Evolutionary conservation across 2,329 filamentous ascomycete genomes (phyloP).

Genomic region (Colletotrichum sp.): DNA sequence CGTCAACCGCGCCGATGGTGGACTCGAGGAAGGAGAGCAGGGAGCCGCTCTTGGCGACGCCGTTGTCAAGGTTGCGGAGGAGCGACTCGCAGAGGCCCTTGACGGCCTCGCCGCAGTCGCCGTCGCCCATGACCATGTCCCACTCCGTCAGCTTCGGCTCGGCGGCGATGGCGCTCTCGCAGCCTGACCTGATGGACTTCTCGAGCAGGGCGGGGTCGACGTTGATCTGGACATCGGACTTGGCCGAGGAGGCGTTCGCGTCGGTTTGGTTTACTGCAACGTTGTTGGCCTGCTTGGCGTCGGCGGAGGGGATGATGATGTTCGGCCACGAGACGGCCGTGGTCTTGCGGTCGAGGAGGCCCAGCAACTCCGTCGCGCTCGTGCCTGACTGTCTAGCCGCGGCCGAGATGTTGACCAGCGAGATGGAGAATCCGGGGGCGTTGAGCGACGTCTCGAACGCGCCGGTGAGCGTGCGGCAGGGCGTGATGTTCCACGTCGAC

Average conservation of each 20-base stretch:
- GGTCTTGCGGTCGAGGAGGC: conserved; percentile 54
- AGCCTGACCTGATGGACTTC: conserved; percentile 29
- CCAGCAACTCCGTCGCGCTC: conserved; percentile 41
- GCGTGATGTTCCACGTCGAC: conserved; percentile 51
- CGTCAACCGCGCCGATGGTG: conserved; percentile 36
- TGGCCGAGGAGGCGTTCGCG: neutral
- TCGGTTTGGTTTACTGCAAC: neutral
- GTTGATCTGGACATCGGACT: neutral
- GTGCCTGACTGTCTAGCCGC: conserved; percentile 30
- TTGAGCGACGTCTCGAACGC: conserved; percentile 59
- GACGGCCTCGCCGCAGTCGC: conserved; percentile 33
- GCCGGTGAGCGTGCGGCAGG: conserved; percentile 50
- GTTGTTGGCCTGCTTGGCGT: neutral
- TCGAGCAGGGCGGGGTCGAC: conserved; percentile 33
- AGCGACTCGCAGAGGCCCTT: conserved; percentile 32
- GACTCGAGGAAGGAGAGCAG: conserved; percentile 32
- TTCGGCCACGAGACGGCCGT: conserved; percentile 57
- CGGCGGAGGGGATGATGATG: neutral
- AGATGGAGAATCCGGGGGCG: conserved; percentile 61
- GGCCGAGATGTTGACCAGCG: conserved; percentile 53
- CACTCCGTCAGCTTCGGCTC: conserved; percentile 36
- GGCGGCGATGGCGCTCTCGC: conserved; percentile 36
- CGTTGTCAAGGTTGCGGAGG: conserved; percentile 30
- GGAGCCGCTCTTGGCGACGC: conserved; percentile 32
- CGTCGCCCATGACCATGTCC: conserved; percentile 39